Base-by-base conservation (phyloP, 176 grass and related monocot species). In the Phragmites australis region DNA sequence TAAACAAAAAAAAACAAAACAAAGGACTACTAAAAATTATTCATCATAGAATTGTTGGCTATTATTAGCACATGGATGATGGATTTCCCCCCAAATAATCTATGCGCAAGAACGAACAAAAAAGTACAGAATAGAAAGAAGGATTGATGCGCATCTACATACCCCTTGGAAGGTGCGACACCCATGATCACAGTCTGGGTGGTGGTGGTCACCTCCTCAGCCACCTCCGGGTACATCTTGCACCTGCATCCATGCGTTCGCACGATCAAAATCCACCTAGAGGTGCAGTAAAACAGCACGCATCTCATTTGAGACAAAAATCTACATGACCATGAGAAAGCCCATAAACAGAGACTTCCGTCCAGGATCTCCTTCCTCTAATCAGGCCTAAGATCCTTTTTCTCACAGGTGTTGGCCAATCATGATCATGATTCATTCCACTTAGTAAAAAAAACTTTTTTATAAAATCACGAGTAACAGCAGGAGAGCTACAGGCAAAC, bases 221-320 rank as follows among this genome's bases (percentile, higher is more conserved):
- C 70, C 93, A 90, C 70, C 3, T 55, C 91, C 30, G 84, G 94
- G 87, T 93, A 91, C 91, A 91, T 93, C 70, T 81, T 87, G 81
- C 89, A 97, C 37, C 94, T 93, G 82, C 81, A 78, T 9, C 45
- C 29, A 21, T 0, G 48, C 10, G 6, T 0, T 14, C 4, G 57
- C 0, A 62, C 4, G 11, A 11, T 10, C 10, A 53, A 15, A 16
- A 71, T 49, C 25, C 47, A 4, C 12, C 14, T 9, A 1, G 0
- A 7, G 67, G 6, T 19, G 25, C 14, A 30, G 26, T 34, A 17
- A 2, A 8, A 32, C 12, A 8, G 4, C 57, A 60, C 2, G 23
- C 57, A 30, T 9, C 11, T 14, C 25, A 10, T 23, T 56, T 4
- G 21, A 57, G 9, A 59, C 13, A 3, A 18, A 19, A 40, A 40